Percentiles rank a stretch among this genome's conserved stretches.
phyloP scores from a whole-genome alignment of 768 basidiomycete genomes.

The Sarcodon aspratus region DNA sequence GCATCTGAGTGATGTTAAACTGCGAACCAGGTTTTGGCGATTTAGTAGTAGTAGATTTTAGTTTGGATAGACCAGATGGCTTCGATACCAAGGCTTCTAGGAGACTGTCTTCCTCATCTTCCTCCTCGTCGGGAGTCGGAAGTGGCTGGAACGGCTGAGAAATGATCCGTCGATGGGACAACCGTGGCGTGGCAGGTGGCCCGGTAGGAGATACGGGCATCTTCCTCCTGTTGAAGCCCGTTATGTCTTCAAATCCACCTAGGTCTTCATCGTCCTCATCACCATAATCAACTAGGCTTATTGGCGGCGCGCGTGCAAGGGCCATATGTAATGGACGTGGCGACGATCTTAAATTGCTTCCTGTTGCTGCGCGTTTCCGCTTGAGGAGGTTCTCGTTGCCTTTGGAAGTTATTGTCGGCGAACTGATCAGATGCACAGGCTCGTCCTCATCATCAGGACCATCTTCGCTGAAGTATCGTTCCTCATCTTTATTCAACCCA shows the following conservation, averaged over 20 bases:
- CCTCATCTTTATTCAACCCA: slow-evolving; percentile 66
- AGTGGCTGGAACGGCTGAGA: slow-evolving; percentile 6
- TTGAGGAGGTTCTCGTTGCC: slow-evolving; percentile 31
- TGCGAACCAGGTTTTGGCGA: slow-evolving; percentile 2
- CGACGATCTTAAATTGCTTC: slow-evolving; percentile 7
- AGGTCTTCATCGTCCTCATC: slow-evolving; percentile 48
- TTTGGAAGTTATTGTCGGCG: slow-evolving; percentile 12
- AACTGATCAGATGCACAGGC: slow-evolving; percentile 19
- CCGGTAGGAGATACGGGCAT: slow-evolving; percentile 1
- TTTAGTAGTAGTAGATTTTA: slow-evolving; percentile 5
- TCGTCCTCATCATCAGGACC: slow-evolving; percentile 60
- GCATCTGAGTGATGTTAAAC: too few relatives aligned
- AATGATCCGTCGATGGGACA: slow-evolving; percentile 27
- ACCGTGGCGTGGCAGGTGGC: slow-evolving; percentile 15
- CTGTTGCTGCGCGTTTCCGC: slow-evolving; percentile 33
- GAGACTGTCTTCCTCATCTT: slow-evolving; percentile 41
- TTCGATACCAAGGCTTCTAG: slow-evolving; percentile 41
- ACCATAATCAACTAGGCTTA: slow-evolving; percentile 67
- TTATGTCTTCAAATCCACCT: slow-evolving; percentile 11
- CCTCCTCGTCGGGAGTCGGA: slow-evolving; percentile 24
- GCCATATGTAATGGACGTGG: slow-evolving; percentile 8
- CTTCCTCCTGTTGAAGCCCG: slow-evolving; percentile 8
- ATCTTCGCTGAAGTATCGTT: slow-evolving; percentile 86
- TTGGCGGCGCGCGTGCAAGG: slow-evolving; percentile 36
- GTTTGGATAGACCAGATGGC: slow-evolving; percentile 14